phyloP scores from a whole-genome alignment of 2,329 filamentous ascomycete genomes.

The Epichloe hybrida region DNA sequence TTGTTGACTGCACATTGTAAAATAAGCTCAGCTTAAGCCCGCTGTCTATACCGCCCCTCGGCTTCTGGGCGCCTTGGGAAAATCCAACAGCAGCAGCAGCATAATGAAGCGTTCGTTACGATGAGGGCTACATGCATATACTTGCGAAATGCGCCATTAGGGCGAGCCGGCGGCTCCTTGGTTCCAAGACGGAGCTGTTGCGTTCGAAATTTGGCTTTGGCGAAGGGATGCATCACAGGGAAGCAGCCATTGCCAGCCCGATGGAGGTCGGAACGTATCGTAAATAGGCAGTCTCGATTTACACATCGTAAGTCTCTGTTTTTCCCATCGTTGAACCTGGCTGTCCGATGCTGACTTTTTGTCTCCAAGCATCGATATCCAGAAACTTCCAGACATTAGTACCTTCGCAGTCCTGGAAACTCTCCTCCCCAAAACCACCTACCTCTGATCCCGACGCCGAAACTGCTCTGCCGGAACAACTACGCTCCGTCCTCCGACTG shows the following conservation, averaged over 20 bases:
- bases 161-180: neutral
- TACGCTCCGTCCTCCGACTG: conserved; percentile 40
- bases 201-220: neutral
- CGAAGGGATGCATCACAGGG: conserved; percentile 3
- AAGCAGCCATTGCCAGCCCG: neutral
- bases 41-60: neutral
- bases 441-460: conserved; percentile 20
- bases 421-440: conserved; percentile 18
- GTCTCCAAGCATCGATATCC: neutral
- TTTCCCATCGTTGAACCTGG: neutral
- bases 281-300: neutral
- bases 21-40: neutral
- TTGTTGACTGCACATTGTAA: neutral
- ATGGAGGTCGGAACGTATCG: neutral
- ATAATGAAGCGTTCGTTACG: conserved; percentile 7
- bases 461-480: conserved; percentile 28
- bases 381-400: conserved; percentile 8
- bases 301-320: neutral
- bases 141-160: conserved; percentile 9
- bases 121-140: conserved; percentile 10
- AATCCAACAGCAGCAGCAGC: neutral
- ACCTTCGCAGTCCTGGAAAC: conserved; percentile 15
- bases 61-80: neutral
- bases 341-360: neutral
- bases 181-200: neutral